These are phyloP conservation scores for Fonsecaea pedrosoi DNA, from an alignment of 2,329 filamentous ascomycete genomes.

Conservation along the genomic window DNA sequence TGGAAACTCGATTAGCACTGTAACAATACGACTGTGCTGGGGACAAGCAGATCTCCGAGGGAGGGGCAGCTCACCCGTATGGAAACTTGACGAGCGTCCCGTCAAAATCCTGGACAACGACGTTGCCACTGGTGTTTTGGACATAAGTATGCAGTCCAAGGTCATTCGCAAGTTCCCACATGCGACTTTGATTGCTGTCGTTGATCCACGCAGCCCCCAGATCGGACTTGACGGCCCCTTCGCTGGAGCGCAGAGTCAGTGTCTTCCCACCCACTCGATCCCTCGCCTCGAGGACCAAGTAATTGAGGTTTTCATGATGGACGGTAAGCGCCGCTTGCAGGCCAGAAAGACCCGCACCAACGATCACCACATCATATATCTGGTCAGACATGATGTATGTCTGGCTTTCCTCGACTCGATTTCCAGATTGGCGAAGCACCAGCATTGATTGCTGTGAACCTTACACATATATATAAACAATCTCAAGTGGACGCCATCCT, in stretches of 20 bases:
- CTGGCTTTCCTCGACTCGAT: background rate
- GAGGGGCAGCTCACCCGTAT: constrained; percentile 43
- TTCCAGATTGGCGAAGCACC: background rate
- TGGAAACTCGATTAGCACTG: background rate
- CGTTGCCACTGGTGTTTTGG: constrained; percentile 44
- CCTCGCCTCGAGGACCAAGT: constrained; percentile 58
- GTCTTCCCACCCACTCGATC: constrained; percentile 62
- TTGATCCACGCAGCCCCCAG: constrained; percentile 50
- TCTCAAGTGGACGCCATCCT: background rate
- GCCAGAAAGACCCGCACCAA: constrained; percentile 56
- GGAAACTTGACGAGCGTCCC: constrained; percentile 43
- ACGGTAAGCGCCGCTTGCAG: constrained; percentile 49
- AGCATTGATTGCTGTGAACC: background rate
- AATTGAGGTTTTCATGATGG: constrained; percentile 47
- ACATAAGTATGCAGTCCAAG: constrained; percentile 44
- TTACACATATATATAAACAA: background rate
- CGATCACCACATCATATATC: constrained; percentile 43
- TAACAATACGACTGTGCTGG: background rate
- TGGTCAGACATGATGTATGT: constrained; percentile 9
- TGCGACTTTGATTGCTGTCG: constrained; percentile 47
- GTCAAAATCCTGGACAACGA: constrained; percentile 43
- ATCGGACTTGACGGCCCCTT: constrained; percentile 45
- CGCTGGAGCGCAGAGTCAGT: constrained; percentile 45
- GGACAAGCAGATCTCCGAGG: constrained; percentile 20
- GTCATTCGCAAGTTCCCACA: constrained; percentile 42